Evolutionary conservation across 306 rosid species (phyloP).

Genomic region (Pyrus betulifolia): DNA sequence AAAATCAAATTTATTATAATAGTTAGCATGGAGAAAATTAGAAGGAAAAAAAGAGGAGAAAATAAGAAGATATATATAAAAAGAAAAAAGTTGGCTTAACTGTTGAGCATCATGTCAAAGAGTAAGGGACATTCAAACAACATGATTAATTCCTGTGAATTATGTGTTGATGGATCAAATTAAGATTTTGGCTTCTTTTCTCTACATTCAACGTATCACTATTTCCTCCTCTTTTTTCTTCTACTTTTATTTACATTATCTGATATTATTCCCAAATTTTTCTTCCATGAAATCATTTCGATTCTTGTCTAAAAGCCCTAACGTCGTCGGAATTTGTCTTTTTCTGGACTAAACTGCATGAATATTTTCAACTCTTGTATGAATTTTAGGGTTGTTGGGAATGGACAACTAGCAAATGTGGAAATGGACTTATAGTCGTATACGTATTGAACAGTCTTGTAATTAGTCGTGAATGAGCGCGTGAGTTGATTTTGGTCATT

Average conservation of each 20-base stretch:
- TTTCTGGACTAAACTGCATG: slow-evolving; percentile 5
- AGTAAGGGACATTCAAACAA: slow-evolving; percentile 18
- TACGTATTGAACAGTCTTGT: not conserved
- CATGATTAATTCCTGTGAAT: not conserved
- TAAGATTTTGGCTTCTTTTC: not conserved
- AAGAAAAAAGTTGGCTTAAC: not conserved
- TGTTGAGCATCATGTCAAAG: not conserved
- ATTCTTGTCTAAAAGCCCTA: slow-evolving; percentile 8
- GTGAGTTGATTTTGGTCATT: not conserved
- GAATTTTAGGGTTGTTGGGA: slow-evolving; percentile 2
- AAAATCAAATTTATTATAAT: too few species aligned
- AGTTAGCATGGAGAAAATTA: too few species aligned
- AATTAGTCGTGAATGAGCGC: too few species aligned
- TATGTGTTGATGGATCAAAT: too few species aligned
- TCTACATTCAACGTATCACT: slow-evolving; percentile 18
- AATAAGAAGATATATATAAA: too few species aligned
- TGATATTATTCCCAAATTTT: slow-evolving; percentile 15
- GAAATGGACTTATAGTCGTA: not conserved
- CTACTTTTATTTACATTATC: not conserved
- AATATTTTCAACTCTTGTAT: not conserved
- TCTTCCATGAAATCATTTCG: slow-evolving; percentile 28
- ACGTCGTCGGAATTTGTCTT: slow-evolving; percentile 17
- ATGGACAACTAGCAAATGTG: slow-evolving; percentile 9
- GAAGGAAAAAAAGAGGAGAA: too few species aligned
- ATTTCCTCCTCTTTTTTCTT: slow-evolving; percentile 5